Evolutionary conservation across 495 filamentous ascomycete species (phyloP).

Genomic region (Penicillium robsamsonii): DNA sequence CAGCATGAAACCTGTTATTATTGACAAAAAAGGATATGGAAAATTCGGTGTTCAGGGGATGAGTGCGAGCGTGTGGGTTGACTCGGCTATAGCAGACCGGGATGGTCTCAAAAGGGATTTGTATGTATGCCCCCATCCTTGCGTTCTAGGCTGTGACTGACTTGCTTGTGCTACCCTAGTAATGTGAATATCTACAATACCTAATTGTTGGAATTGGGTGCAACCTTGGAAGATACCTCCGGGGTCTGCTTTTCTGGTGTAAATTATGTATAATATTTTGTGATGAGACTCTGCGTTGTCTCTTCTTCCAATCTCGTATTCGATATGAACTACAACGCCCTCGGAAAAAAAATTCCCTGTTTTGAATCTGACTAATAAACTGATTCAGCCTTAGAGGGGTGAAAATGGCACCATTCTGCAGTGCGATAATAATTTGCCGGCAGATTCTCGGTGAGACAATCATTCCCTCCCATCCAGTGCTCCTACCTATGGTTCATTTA

Average conservation of each 20-base stretch:
- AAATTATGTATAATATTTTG: neutral
- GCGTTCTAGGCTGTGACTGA: neutral
- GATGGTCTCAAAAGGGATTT: slow-evolving; percentile 40
- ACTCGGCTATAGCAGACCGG: slow-evolving; percentile 51
- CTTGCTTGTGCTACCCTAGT: slow-evolving; percentile 1
- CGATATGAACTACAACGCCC: neutral
- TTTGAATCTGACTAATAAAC: neutral
- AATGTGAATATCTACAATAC: slow-evolving; percentile 18
- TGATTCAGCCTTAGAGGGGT: too few relatives aligned
- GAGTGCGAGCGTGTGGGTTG: slow-evolving; percentile 61
- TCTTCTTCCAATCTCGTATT: slow-evolving; percentile 1
- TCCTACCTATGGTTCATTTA: neutral
- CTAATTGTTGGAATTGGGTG: slow-evolving; percentile 5
- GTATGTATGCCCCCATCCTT: slow-evolving; percentile 23
- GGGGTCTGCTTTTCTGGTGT: too few relatives aligned
- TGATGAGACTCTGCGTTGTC: neutral
- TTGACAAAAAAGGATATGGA: slow-evolving; percentile 56
- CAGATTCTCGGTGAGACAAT: slow-evolving; percentile 13
- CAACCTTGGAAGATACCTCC: too few relatives aligned
- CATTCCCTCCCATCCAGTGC: neutral
- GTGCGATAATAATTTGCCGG: neutral
- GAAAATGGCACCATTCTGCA: neutral
- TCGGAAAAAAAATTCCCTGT: neutral
- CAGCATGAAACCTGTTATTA: slow-evolving; percentile 41
- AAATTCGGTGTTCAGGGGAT: slow-evolving; percentile 51